phyloP scores from a whole-genome alignment of 148 eudicot species.

The Amaranthus hypochondriacus region DNA sequence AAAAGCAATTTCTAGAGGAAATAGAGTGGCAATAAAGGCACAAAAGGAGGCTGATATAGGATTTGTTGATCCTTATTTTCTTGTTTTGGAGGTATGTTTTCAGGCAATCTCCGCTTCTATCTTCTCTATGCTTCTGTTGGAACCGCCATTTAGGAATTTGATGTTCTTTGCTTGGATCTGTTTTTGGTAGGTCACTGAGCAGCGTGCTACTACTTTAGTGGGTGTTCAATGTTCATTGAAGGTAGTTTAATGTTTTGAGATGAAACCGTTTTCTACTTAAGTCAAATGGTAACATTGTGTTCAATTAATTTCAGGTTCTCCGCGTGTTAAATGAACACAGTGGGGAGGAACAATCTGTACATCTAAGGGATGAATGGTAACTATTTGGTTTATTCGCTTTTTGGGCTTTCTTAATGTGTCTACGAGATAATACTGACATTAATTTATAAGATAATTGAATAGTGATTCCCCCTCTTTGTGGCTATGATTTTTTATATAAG shows the following conservation, averaged over 20 bases:
- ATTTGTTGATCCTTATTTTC: conserved; percentile 26
- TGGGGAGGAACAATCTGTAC: conserved; percentile 73
- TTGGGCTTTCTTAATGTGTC: background rate
- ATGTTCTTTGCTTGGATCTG: background rate
- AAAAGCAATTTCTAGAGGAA: conserved; percentile 15
- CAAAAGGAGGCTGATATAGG: conserved; percentile 12
- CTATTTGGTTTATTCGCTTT: conserved; percentile 3
- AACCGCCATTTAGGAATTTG: conserved; percentile 1
- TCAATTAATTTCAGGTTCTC: conserved; percentile 46
- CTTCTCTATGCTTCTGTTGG: background rate
- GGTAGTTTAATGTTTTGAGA: conserved; percentile 37
- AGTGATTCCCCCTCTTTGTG: background rate
- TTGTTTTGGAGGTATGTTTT: conserved; percentile 30
- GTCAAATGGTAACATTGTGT: background rate
- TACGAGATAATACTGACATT: background rate
- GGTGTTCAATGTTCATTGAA: conserved; percentile 50
- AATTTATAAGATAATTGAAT: background rate
- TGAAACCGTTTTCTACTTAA: conserved; percentile 3
- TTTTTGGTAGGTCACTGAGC: conserved; percentile 71
- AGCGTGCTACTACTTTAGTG: conserved; percentile 38
- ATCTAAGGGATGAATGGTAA: conserved; percentile 87
- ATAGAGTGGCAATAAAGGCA: conserved; percentile 12
- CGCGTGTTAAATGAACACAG: conserved; percentile 78
- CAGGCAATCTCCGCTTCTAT: background rate
- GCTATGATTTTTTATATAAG: background rate